Conservation (phyloP, 441 rosid species). For the Pelargonium fulgidum region DNA sequence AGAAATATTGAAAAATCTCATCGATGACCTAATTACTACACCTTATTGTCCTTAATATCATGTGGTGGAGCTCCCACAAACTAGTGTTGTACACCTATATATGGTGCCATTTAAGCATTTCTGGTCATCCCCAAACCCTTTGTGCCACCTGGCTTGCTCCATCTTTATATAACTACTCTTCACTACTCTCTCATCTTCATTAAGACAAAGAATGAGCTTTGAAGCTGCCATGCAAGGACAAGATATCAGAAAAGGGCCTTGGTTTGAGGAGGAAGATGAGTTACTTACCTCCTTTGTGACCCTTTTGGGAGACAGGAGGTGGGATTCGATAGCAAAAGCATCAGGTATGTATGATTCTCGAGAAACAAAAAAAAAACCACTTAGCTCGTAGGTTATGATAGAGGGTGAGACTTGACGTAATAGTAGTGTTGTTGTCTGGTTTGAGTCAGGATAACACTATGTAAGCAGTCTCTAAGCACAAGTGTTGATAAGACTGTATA, state of each 20-base stretch:
- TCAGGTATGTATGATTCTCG: slow-evolving; percentile 30
- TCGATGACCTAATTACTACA: neutral
- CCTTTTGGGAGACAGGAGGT: slow-evolving; percentile 49
- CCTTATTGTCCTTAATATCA: neutral
- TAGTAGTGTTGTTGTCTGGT: no score
- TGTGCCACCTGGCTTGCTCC: slow-evolving; percentile 2
- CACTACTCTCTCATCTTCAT: neutral
- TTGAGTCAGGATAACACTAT: no score
- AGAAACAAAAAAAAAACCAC: neutral
- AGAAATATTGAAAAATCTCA: neutral
- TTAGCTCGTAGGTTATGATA: neutral
- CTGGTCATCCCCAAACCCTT: neutral
- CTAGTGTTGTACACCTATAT: slow-evolving; percentile 1
- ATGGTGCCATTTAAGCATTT: neutral
- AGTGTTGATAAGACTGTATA: no score
- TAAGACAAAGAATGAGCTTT: neutral
- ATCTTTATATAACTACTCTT: neutral
- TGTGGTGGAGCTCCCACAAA: slow-evolving; percentile 8
- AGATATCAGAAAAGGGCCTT: slow-evolving; percentile 48
- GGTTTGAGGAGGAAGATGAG: slow-evolving; percentile 64
- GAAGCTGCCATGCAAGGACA: slow-evolving; percentile 29
- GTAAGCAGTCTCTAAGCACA: no score
- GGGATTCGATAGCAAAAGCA: slow-evolving; percentile 60
- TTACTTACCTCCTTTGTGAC: slow-evolving; percentile 35
- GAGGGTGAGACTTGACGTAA: no score